phyloP scores from a whole-genome alignment of 805 yeast genomes.

The Ogataea chonburiensis region DNA sequence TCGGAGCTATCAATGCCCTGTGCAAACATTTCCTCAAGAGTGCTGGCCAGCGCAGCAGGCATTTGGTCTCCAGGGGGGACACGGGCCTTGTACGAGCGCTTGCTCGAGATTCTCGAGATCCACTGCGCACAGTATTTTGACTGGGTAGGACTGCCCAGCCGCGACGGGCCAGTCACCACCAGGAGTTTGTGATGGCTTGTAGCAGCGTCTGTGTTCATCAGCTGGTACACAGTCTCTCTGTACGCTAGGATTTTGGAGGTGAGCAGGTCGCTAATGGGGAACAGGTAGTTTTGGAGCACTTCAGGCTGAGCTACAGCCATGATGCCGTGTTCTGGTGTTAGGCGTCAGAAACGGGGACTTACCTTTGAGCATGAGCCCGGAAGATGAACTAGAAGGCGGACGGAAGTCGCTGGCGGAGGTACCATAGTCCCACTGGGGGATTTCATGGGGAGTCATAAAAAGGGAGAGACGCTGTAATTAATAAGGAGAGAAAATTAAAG shows the following conservation, averaged over 20 bases:
- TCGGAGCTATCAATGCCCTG: slow-evolving; percentile 12
- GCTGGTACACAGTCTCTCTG: slow-evolving; percentile 29
- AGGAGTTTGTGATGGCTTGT: slow-evolving; percentile 22
- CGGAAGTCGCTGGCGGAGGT: slow-evolving; percentile 18
- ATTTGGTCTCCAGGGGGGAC: slow-evolving; percentile 5
- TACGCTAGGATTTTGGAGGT: slow-evolving; percentile 33
- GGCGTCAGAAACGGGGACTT: slow-evolving; percentile 2
- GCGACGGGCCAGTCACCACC: slow-evolving; percentile 42
- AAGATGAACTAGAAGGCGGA: slow-evolving; percentile 26
- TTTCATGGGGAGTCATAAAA: slow-evolving; percentile 9
- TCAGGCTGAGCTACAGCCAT: slow-evolving; percentile 44
- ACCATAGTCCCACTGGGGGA: slow-evolving; percentile 32
- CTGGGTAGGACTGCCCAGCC: slow-evolving; percentile 34
- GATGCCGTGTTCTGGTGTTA: slow-evolving; percentile 33
- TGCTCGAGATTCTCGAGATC: slow-evolving; percentile 33
- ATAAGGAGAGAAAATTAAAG: slow-evolving; percentile 1
- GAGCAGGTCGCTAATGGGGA: slow-evolving; percentile 35
- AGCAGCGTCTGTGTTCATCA: slow-evolving; percentile 14
- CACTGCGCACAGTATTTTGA: slow-evolving; percentile 42
- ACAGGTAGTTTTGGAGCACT: slow-evolving; percentile 40
- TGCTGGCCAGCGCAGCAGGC: slow-evolving; percentile 3
- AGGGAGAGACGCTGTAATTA: slow-evolving; percentile 4
- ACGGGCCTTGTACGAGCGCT: slow-evolving; percentile 16
- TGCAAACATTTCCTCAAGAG: slow-evolving; percentile 8
- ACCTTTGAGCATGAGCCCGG: slow-evolving; percentile 29